Percentiles rank a stretch among this genome's conserved stretches.
Evolutionary conservation across 805 yeast species (phyloP).

Genomic region (Yarrowia osloensis): DNA sequence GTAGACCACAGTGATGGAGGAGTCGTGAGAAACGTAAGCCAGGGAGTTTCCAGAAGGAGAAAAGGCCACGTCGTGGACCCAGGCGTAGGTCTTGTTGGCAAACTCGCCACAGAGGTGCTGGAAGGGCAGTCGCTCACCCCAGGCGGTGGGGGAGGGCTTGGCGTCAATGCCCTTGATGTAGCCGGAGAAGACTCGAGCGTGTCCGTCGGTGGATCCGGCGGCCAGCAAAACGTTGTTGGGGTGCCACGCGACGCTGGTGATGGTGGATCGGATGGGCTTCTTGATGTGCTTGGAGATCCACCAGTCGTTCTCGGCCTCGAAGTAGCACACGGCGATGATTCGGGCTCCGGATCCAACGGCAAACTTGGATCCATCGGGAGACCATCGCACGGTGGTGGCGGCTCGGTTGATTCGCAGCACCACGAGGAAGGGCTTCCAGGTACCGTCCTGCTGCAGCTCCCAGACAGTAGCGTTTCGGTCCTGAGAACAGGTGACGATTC

Average conservation of each 20-base stretch:
- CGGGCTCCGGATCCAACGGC: conserved; percentile 97
- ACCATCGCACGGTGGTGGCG: conserved; percentile 93
- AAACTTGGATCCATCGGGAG: conserved; percentile 90
- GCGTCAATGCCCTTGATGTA: conserved; percentile 85
- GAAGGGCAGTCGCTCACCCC: conserved; percentile 97
- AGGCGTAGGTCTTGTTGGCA: conserved; percentile 70
- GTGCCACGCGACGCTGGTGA: conserved; percentile 87
- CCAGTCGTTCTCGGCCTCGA: conserved; percentile 96
- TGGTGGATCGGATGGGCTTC: conserved; percentile 88
- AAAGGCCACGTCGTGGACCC: conserved; percentile 91
- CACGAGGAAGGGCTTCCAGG: conserved; percentile 86
- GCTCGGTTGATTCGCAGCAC: conserved; percentile 91
- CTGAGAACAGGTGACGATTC: conserved; percentile 94
- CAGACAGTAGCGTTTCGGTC: conserved; percentile 97
- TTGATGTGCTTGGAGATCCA: conserved; percentile 98
- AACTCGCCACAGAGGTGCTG: conserved; percentile 85
- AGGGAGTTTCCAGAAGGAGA: conserved; percentile 75
- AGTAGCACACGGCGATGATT: conserved; percentile 92
- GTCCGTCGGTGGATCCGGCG: conserved; percentile 92
- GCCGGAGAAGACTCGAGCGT: conserved; percentile 84
- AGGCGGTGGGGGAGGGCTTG: conserved; percentile 75
- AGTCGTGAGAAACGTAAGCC: conserved; percentile 85
- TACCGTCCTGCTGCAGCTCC: conserved; percentile 67
- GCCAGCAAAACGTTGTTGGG: conserved; percentile 86
- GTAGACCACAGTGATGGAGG: conserved; percentile 76